Conservation (phyloP, 2,329 filamentous ascomycete genomes). For the Gnomoniopsis smithogilvyi region DNA sequence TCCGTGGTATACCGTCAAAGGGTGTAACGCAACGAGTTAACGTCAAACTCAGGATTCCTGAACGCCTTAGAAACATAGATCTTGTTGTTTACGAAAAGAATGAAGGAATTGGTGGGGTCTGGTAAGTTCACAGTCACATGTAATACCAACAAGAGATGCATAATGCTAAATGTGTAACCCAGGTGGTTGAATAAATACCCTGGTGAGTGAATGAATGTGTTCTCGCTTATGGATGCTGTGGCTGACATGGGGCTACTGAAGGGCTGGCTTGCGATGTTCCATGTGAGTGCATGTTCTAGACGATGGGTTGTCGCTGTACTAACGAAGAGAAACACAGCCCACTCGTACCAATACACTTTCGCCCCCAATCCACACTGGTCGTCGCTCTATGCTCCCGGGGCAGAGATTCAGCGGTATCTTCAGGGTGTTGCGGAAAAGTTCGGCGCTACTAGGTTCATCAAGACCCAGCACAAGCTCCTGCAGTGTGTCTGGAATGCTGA, state of each 20-base stretch:
- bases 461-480: constrained; percentile 38
- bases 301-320: neutral
- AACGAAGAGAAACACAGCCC: constrained; percentile 28
- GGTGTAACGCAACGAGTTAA: neutral
- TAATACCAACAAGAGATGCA: neutral
- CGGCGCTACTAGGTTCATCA: constrained; percentile 44
- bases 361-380: constrained; percentile 54
- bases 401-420: constrained; percentile 49
- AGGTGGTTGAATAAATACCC: constrained; percentile 33
- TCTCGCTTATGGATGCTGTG: neutral
- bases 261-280: constrained; percentile 34
- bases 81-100: constrained; percentile 34
- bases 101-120: constrained; percentile 31
- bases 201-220: constrained; percentile 17
- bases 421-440: constrained; percentile 43
- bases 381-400: constrained; percentile 44
- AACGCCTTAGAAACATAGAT: constrained; percentile 31
- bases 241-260: constrained; percentile 1
- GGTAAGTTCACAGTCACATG: constrained; percentile 21
- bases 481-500: constrained; percentile 38
- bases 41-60: constrained; percentile 26
- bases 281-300: constrained; percentile 24
- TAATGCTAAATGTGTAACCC: neutral
- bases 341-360: constrained; percentile 55
- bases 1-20: neutral